Percentiles rank a stretch among this genome's conserved stretches.
Conservation (phyloP, 2,329 filamentous ascomycete species). For the Cercospora zeae-maydis region DNA sequence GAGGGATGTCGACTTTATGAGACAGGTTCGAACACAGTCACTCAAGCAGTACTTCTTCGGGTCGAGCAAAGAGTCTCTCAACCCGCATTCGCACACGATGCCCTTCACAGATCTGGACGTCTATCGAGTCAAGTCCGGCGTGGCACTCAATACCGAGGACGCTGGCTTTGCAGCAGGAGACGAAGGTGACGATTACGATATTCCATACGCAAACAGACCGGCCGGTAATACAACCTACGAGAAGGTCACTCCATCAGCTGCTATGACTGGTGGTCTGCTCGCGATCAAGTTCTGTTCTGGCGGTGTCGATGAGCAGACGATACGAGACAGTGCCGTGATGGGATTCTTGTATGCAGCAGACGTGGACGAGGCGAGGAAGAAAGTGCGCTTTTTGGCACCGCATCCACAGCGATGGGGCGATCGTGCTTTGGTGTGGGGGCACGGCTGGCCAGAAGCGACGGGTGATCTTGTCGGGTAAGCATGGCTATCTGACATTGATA, state of each 20-base stretch:
- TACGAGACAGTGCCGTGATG: constrained; percentile 79
- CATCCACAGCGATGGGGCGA: constrained; percentile 77
- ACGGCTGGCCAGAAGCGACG: constrained; percentile 76
- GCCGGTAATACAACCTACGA: constrained; percentile 28
- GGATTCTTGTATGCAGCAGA: constrained; percentile 92
- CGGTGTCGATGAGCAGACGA: constrained; percentile 65
- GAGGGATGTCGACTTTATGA: constrained; percentile 70
- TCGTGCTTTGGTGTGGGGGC: constrained; percentile 74
- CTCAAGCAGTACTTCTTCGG: constrained; percentile 97
- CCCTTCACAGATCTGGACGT: constrained; percentile 72
- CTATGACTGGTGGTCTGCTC: constrained; percentile 76
- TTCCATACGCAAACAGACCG: constrained; percentile 32
- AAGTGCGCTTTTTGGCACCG: constrained; percentile 77
- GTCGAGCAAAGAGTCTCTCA: constrained; percentile 64
- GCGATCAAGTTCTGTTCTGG: constrained; percentile 71
- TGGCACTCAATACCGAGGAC: constrained; percentile 18
- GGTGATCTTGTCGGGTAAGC: constrained; percentile 65
- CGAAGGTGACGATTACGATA: constrained; percentile 50
- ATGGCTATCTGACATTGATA: background rate
- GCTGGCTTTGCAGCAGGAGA: constrained; percentile 38
- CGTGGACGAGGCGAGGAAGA: constrained; percentile 78
- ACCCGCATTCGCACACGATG: constrained; percentile 81
- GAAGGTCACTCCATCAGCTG: constrained; percentile 60
- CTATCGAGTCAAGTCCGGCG: constrained; percentile 43
- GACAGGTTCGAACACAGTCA: constrained; percentile 66